phyloP scores from a whole-genome alignment of 306 rosid genomes.

The Vicia sativa region DNA sequence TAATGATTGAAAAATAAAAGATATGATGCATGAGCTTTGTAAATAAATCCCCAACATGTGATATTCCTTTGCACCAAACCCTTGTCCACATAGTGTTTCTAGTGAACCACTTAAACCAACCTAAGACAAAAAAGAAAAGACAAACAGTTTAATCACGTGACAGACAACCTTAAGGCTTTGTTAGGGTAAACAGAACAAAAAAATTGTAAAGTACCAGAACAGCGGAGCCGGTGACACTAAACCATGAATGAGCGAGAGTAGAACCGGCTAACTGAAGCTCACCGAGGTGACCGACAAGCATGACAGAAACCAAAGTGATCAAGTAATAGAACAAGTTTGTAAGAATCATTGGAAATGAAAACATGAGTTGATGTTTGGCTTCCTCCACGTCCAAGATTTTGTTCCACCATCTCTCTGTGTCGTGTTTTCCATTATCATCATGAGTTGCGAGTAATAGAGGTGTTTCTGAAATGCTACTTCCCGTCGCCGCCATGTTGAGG shows the following conservation, averaged over 20 bases:
- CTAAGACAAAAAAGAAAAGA: conserved; percentile 40
- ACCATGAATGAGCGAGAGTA: no score
- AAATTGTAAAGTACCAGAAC: no score
- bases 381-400: conserved; percentile 64
- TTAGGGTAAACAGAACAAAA: no score
- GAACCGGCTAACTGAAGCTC: conserved; percentile 68
- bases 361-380: conserved; percentile 55
- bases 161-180: no score
- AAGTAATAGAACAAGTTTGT: conserved; percentile 62
- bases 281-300: conserved; percentile 88
- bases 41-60: conserved; percentile 69
- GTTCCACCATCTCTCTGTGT: conserved; percentile 45
- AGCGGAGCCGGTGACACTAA: no score
- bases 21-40: conserved; percentile 72
- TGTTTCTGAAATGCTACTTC: neutral
- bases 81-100: conserved; percentile 90
- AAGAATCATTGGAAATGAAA: conserved; percentile 73
- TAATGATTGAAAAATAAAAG: conserved; percentile 50
- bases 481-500: no score
- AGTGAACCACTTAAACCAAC: conserved; percentile 83
- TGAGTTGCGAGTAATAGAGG: conserved; percentile 32
- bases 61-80: conserved; percentile 67
- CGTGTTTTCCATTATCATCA: neutral
- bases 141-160: no score
- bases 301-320: conserved; percentile 66